Base-by-base conservation (phyloP, 1,139 yeast species). In the Yamadazyma songkhlaensis region DNA sequence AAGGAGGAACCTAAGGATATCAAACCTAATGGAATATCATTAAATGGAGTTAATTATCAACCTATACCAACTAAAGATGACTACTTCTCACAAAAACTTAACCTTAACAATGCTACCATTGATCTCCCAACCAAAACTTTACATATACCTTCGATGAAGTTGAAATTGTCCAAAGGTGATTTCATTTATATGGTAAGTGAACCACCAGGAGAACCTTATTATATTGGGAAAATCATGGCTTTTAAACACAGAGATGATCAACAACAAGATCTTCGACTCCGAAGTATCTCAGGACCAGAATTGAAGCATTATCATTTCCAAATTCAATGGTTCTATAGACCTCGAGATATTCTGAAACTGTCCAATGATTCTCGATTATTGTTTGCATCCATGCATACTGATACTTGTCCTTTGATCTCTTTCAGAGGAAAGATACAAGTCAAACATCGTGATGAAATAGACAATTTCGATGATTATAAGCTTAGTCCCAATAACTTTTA, bases 161-260 rank as follows among this genome's bases (percentile, higher is more conserved):
- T 62, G 37, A 54, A 51, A 29, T 46, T 77, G 14, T 46, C 47
- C 6, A 77, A 76, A 43, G 79, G 77, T 17, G 96, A 90, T 41
- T 82, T 74, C 46, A 84, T 90, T 5, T 90, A 86, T 56, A 81
- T 92, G 79, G 73, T 89, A 20, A 81, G 95, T 46, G 97, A 88
- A 56, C 97, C 97, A 0, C 92, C 96, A 0, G 95, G 96, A 1
- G 97, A 90, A 50, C 97, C 97, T 0, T 90, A 86, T 62, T 89
- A 87, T 53, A 77, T 92, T 33, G 97, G 95, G 0, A 69, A 94
- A 37, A 74, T 92, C 34, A 77, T 87, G 74, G 95, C 90, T 20
- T 88, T 89, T 55, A 78, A 74, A 11, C 31, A 55, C 34, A 76
- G 70, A 44, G 20, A 43, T 36, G 31, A 31, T 25, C 30, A 30